Conservation (phyloP, 140 eudicot species). For the Flaveria floridana region DNA sequence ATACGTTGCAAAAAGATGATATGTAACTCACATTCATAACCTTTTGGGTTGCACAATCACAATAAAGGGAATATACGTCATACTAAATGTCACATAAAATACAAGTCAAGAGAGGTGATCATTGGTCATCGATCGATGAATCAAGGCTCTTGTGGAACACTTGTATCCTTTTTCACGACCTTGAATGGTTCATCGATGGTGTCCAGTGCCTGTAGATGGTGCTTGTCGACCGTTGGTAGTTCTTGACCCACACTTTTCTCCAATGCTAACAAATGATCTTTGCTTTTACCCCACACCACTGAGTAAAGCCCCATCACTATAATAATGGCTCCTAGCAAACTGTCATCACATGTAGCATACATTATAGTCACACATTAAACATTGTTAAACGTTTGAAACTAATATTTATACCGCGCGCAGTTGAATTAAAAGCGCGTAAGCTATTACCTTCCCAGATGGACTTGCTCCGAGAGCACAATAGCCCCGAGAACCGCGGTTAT, state of each 20-base stretch:
- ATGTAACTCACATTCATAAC: constrained; percentile 20
- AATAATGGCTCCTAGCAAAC: constrained; percentile 79
- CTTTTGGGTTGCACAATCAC: constrained; percentile 5
- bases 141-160: constrained; percentile 34
- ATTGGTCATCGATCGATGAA: neutral
- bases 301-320: constrained; percentile 88
- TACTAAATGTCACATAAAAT: neutral
- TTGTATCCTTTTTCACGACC: constrained; percentile 17
- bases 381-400: neutral
- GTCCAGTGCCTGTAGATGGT: constrained; percentile 17
- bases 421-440: neutral
- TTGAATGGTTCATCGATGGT: constrained; percentile 26
- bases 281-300: constrained; percentile 97
- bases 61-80: neutral
- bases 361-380: neutral
- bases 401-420: neutral
- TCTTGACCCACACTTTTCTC: constrained; percentile 51
- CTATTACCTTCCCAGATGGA: constrained; percentile 89
- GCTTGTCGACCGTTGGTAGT: constrained; percentile 47
- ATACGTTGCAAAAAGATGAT: constrained; percentile 10
- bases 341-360: constrained; percentile 36
- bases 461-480: constrained; percentile 66
- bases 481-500: constrained; percentile 83
- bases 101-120: neutral
- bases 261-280: constrained; percentile 44